These are phyloP conservation scores for Venturiaceae sp. DNA, from an alignment of 2,329 filamentous ascomycete genomes.

Conservation along the genomic window DNA sequence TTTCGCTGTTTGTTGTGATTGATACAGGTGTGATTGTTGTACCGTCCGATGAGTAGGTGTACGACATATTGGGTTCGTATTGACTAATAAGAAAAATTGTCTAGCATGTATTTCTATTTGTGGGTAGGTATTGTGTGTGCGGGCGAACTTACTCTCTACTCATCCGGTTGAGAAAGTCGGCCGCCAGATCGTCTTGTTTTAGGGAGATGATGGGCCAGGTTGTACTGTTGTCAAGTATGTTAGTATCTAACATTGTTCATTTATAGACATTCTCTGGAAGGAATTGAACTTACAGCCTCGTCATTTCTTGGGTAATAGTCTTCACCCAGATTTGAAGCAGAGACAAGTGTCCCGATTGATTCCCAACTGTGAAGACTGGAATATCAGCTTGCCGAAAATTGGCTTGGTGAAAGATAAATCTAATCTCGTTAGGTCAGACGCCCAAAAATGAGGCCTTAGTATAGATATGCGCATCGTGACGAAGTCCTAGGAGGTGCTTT, in stretches of 20 bases:
- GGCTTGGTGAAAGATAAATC: slow-evolving; percentile 4
- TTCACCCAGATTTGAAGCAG: neutral
- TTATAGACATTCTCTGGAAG: too few species aligned
- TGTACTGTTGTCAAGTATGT: neutral
- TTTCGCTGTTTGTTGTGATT: neutral
- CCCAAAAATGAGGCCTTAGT: too few species aligned
- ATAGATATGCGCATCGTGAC: neutral
- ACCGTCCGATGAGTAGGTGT: slow-evolving; percentile 23
- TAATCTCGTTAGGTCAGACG: too few species aligned
- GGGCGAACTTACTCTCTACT: too few species aligned
- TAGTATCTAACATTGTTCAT: too few species aligned
- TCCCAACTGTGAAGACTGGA: neutral
- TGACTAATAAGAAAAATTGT: too few species aligned
- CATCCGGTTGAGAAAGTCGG: neutral
- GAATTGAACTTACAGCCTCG: too few species aligned
- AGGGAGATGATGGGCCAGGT: neutral
- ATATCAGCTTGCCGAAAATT: neutral
- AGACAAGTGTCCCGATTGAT: slow-evolving; percentile 14
- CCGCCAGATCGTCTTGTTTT: slow-evolving; percentile 1
- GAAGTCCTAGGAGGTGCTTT: neutral
- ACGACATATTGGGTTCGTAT: slow-evolving; percentile 40
- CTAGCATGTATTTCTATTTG: too few species aligned
- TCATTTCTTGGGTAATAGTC: neutral
- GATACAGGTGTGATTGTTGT: neutral
- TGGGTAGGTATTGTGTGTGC: too few species aligned